Evolutionary conservation across 2,329 filamentous ascomycete species (phyloP).

Genomic region (Cladosporium sp.): DNA sequence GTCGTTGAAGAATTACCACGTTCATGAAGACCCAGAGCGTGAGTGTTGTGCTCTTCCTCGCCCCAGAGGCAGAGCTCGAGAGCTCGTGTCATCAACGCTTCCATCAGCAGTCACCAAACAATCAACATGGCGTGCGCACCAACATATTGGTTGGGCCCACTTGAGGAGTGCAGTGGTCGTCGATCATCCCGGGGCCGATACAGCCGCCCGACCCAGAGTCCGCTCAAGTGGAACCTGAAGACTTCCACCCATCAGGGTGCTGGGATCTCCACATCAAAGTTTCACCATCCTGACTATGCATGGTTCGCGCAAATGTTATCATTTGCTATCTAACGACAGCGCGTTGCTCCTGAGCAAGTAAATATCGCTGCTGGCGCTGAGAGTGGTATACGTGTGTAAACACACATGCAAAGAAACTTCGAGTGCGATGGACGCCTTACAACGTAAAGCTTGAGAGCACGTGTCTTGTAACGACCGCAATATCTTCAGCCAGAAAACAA

Average conservation of each 20-base stretch:
- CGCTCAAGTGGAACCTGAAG: neutral
- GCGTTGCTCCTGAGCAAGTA: neutral
- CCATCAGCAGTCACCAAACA: neutral
- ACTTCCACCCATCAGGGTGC: constrained; percentile 2
- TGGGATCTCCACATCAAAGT: constrained; percentile 4
- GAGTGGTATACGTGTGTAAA: neutral
- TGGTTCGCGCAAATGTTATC: neutral
- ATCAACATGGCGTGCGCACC: constrained; percentile 8
- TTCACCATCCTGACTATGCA: neutral
- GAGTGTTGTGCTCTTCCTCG: neutral
- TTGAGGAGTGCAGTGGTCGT: neutral
- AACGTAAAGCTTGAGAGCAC: neutral
- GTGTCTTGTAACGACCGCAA: neutral
- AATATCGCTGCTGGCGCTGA: no score
- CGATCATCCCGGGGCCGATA: constrained; percentile 11
- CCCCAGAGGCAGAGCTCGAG: neutral
- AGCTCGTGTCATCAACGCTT: neutral
- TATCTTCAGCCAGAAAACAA: neutral
- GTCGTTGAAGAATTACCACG: neutral
- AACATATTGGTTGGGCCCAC: neutral
- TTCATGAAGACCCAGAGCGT: neutral
- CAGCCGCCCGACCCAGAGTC: neutral
- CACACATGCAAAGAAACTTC: neutral
- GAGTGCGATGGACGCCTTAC: neutral
- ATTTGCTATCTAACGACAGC: neutral